A percentile compares a stretch with the other conserved stretches of the same genome.
These are phyloP conservation scores for Annulohypoxylon nitens DNA, from an alignment of 495 filamentous ascomycete species.

Conservation along the genomic window DNA sequence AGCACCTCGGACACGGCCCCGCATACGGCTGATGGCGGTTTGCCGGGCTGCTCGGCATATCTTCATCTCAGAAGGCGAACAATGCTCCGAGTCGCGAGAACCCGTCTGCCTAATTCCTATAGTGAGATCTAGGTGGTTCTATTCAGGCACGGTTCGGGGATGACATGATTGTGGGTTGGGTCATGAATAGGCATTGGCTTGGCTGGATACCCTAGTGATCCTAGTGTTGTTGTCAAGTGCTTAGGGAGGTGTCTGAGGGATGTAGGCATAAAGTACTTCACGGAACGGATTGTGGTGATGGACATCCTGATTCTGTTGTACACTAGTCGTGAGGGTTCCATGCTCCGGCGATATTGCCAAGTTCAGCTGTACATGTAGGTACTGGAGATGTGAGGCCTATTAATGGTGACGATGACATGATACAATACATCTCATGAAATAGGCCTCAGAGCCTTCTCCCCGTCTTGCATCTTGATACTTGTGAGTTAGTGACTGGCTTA, in stretches of 20 bases:
- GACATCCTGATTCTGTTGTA: slow-evolving; percentile 5
- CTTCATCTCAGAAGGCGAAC: not conserved
- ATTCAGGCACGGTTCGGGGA: not conserved
- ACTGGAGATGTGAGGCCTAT: slow-evolving; percentile 7
- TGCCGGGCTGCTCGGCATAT: slow-evolving; percentile 14
- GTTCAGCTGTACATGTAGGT: slow-evolving; percentile 9
- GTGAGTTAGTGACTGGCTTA: not conserved
- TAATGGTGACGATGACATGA: not conserved
- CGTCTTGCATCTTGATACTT: not conserved
- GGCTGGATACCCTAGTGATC: slow-evolving; percentile 14
- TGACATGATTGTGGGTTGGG: not conserved
- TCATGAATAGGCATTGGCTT: slow-evolving; percentile 1
- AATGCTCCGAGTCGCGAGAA: not conserved
- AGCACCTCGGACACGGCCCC: slow-evolving; percentile 41
- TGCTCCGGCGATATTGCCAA: not conserved
- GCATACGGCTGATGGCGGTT: slow-evolving; percentile 36
- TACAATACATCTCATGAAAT: slow-evolving; percentile 4
- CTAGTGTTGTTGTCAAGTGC: not conserved
- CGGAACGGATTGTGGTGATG: not conserved
- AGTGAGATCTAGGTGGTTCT: not conserved
- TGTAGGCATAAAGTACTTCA: not conserved
- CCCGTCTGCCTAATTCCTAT: not conserved
- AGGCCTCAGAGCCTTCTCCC: not conserved
- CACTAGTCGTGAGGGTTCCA: not conserved
- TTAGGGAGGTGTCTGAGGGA: not conserved